These are phyloP conservation scores for Chlorella ohadii DNA, from an alignment of 139 green algal genomes.

Conservation along the genomic window DNA sequence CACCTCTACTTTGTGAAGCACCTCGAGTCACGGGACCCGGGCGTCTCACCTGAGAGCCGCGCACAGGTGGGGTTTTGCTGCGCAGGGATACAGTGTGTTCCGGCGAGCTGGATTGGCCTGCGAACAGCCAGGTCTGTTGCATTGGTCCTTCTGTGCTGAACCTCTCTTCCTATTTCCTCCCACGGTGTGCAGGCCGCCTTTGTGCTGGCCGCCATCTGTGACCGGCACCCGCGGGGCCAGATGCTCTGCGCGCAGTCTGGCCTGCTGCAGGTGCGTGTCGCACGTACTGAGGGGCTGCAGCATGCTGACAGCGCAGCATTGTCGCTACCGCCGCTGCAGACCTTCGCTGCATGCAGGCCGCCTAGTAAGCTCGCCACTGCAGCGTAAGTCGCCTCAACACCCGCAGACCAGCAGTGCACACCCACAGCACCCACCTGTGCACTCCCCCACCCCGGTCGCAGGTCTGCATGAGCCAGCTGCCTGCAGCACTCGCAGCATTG, in stretches of 20 bases:
- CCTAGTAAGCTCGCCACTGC: no score
- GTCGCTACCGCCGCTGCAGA: neutral
- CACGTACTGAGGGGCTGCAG: no score
- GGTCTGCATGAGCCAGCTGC: constrained; percentile 35
- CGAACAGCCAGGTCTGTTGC: no score
- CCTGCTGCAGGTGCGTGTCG: constrained; percentile 39
- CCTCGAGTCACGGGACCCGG: constrained; percentile 74
- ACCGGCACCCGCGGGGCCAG: constrained; percentile 75
- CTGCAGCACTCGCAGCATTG: constrained; percentile 17
- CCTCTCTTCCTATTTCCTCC: no score
- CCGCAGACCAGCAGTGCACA: no score
- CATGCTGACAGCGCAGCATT: neutral
- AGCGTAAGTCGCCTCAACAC: no score
- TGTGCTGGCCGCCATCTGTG: constrained; percentile 92
- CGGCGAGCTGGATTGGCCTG: no score
- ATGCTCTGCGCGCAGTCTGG: constrained; percentile 52
- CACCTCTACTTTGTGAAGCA: constrained; percentile 98
- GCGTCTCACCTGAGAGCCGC: constrained; percentile 43
- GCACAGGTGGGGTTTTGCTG: constrained; percentile 48
- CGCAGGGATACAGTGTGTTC: no score
- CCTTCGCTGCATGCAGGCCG: no score
- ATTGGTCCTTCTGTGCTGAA: no score
- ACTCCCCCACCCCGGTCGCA: neutral
- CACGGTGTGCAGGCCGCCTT: constrained; percentile 96
- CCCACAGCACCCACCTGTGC: no score